A percentile compares a stretch with the other conserved stretches of the same genome.
Conservation (phyloP, 345 rosid species). For the Alliaria petiolata region DNA sequence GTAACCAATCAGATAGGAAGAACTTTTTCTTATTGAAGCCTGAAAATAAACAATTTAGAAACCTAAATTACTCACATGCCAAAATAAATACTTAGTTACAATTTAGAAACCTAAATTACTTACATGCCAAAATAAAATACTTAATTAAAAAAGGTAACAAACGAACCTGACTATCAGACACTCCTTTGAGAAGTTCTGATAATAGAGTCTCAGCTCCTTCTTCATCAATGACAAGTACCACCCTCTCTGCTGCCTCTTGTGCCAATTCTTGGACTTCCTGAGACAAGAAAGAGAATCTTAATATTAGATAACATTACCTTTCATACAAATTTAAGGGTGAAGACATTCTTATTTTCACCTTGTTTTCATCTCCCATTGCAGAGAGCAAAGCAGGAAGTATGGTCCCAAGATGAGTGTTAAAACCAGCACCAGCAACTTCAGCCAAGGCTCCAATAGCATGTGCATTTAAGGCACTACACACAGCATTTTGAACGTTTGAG, state of each 20-base stretch:
- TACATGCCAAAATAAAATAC: neutral
- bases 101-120: slow-evolving; percentile 4
- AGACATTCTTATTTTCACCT: slow-evolving; percentile 38
- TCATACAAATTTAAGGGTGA: slow-evolving; percentile 4
- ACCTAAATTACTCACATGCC: slow-evolving; percentile 1
- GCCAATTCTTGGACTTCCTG: slow-evolving; percentile 89
- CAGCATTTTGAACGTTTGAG: slow-evolving; percentile 9
- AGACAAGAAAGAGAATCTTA: slow-evolving; percentile 1
- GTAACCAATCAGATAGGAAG: slow-evolving; percentile 84
- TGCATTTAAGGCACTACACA: slow-evolving; percentile 86
- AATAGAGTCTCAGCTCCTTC: slow-evolving; percentile 81
- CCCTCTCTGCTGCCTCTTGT: slow-evolving; percentile 86
- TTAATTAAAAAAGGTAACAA: neutral
- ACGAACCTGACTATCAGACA: slow-evolving; percentile 69
- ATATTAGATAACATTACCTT: neutral
- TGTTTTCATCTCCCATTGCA: slow-evolving; percentile 69
- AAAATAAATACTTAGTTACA: neutral
- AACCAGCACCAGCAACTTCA: slow-evolving; percentile 95
- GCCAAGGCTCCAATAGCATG: slow-evolving; percentile 98
- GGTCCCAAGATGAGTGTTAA: slow-evolving; percentile 79
- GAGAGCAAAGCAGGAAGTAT: slow-evolving; percentile 92
- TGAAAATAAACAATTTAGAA: slow-evolving; percentile 34
- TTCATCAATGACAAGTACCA: slow-evolving; percentile 80
- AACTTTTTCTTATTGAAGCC: slow-evolving; percentile 88
- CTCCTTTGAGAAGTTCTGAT: slow-evolving; percentile 86